Base-by-base conservation (phyloP, 2,329 filamentous ascomycete species). In the Alternaria brassicae region DNA sequence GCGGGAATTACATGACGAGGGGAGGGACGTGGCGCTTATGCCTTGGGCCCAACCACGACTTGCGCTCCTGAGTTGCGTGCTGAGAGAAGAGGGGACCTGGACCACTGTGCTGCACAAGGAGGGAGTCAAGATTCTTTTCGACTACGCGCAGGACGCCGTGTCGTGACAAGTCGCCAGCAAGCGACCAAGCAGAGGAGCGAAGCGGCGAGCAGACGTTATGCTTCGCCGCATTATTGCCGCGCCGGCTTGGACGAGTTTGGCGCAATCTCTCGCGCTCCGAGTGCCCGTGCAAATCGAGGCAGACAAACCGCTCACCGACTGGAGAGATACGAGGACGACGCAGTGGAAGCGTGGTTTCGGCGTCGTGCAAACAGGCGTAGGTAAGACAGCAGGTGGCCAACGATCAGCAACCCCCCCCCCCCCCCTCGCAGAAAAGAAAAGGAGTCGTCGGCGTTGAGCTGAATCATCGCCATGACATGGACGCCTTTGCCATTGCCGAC, bases 191-290 rank as follows among this genome's bases (percentile, higher is more conserved):
- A 53, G 37, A 42, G 51, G 45, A 53, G 53, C 42, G 28, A 54
- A 23, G 36, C 17, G 30, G 28, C 30, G 30, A 48, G 32, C 30
- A 34, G 32, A 21, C 15, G 28, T 48, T 48, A 53, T 39, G 39
- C 45, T 40, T 45, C 40, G 45, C 59, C 45, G 50, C 45, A 40
- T 40, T 55, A 49, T 55, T 53, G 59, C 59, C 59, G 56, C 59
- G 59, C 51, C 41, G 27, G 50, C 58, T 61, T 61, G 47, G 59
- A 39, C 13, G 9, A 28, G 6, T 36, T 59, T 61, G 56, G 59
- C 56, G 55, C 28, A 61, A 61, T 61, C 37, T 61, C 37, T 55
- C 41, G 48, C 39, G 56, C 28, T 32, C 50, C 56, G 56, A 42
- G 28, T 25, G 40, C 37, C 23, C 21, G 54, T 28, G 53, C 52